Evolutionary conservation across 2,329 filamentous ascomycete species (phyloP), one percentile per base, ranked within the genome.

Genomic region (Monosporascus sp.): DNA sequence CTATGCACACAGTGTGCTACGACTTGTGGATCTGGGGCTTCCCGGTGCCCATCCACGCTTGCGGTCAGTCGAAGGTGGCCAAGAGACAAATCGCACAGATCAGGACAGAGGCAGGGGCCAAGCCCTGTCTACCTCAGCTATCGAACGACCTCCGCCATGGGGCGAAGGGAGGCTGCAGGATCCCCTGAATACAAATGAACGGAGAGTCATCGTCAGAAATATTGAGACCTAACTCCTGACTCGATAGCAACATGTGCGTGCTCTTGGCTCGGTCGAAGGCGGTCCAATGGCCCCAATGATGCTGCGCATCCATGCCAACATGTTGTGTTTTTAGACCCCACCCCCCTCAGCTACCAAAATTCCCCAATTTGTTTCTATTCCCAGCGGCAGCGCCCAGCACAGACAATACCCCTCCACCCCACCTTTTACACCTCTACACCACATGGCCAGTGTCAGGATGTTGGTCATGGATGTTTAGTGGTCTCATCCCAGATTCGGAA

Each of bases 381-480:
- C 31, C 31, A 35, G 9, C 27, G 5, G 27, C 27, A 5, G 27
- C 27, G 27, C 27, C 9, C 27, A 14, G 31, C 31, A 35, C 31
- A 35, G 31, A 14, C 1, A 3, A 35, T 14, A 14, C 31, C 31
- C 57, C 55, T 54, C 51, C 61, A 55, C 59, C 57, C 58, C 53
- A 60, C 60, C 54, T 58, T 52, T 52, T 48, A 51, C 55, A 58
- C 55, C 53, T 57, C 56, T 57, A 58, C 58, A 59, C 65, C 65
- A 66, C 64, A 67, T 66, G 65, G 65, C 65, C 52, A 60, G 58
- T 62, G 63, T 63, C 63, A 65, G 61, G 61, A 48, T 55, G 20
- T 14, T 50, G 54, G 60, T 48, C 55, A 48, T 51, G 52, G 31
- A 35, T 55, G 51, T n/a, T 44, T 16, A 7, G 20, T 50, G 37